Evolutionary conservation across 805 yeast species (phyloP), one percentile per base, ranked within the genome.

Genomic region (Zygotorulaspora sp.): DNA sequence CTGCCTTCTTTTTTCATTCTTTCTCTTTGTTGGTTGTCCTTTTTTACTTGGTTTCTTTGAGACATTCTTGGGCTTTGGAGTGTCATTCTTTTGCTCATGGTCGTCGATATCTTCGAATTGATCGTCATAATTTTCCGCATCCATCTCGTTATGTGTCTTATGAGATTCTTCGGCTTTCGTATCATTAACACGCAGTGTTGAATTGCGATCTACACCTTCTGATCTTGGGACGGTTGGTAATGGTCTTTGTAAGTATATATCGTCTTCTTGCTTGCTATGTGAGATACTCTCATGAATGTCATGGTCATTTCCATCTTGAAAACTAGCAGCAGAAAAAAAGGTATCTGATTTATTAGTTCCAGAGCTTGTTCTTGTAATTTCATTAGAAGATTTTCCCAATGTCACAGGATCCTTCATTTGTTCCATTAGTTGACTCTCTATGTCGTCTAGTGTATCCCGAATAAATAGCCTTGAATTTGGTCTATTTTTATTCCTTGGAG

Each of bases 401-500:
- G 21, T 26, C 8, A 23, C 33, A 3, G 42, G 45, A 15, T 36
- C 41, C 10, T 30, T 21, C 42, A 50, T 38, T 23, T 50, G 52
- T 16, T 46, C 49, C 28, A 47, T 45, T 6, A 51, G 35, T 36
- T 45, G 50, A 6, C 38, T 38, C 26, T 51, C 51, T 7, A 51
- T 50, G 18, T 44, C 48, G 14, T 51, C 53, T 12, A 49, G 32
- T 27, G 51, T 47, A 29, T 53, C 52, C 26, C 50, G 50, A 15
- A 54, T 43, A 32, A 50, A 50, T 11, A 54, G 33, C 16, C 50
- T 52, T 5, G 65, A 58, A 14, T 37, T 43, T 9, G 64, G 64
- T 40, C 66, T 53, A 14, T 55, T 51, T 35, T 50, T 54, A 32
- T 48, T 60, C 38, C 65, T 53, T 28, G 59, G 59, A 6, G 66